phyloP scores from a whole-genome alignment of 441 rosid species.

The Euphorbia celastroides region DNA sequence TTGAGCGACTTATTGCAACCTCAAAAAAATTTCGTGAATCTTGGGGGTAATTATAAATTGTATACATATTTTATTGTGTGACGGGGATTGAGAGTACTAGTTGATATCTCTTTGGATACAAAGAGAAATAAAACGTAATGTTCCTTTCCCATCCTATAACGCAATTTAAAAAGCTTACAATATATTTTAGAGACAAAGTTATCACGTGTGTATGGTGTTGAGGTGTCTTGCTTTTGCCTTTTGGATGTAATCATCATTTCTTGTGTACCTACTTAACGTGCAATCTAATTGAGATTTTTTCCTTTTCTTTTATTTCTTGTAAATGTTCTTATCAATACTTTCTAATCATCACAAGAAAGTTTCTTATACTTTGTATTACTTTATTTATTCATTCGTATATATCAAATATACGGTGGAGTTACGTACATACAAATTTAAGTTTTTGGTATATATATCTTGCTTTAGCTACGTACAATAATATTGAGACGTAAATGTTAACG shows the following conservation, averaged over 20 bases:
- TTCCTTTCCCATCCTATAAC: constrained; percentile 14
- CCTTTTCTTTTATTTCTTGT: constrained; percentile 1
- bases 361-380: neutral
- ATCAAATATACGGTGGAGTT: neutral
- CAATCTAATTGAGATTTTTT: constrained; percentile 9
- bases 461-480: no score
- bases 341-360: constrained; percentile 16
- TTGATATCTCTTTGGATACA: neutral
- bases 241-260: constrained; percentile 17
- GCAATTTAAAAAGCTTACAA: constrained; percentile 11
- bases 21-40: no score
- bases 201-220: constrained; percentile 19
- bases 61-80: neutral
- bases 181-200: constrained; percentile 23
- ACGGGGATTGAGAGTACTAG: constrained; percentile 13
- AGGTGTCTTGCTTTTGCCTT: constrained; percentile 14
- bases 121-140: neutral
- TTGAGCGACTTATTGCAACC: no score
- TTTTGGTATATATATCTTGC: no score
- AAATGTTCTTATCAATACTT: constrained; percentile 6
- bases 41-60: no score
- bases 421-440: no score
- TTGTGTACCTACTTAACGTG: constrained; percentile 17
- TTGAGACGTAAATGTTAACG: no score
- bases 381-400: neutral